Evolutionary conservation across 768 basidiomycete species (phyloP).

Genomic region (Tricholoma terreum): DNA sequence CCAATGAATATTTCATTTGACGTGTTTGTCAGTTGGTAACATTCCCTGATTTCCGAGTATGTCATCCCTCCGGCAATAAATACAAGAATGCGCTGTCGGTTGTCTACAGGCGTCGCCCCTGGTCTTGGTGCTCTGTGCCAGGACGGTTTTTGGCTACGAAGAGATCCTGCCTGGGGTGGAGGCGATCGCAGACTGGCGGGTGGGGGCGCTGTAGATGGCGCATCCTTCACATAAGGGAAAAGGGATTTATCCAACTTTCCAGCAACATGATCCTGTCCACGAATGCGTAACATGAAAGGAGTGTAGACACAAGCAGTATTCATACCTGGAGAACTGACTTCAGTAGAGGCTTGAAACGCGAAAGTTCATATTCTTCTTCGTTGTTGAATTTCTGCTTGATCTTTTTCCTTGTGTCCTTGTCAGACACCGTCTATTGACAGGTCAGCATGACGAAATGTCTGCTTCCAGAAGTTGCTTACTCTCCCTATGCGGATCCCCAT

Average conservation of each 20-base stretch:
- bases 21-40: constrained; percentile 71
- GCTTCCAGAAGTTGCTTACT: constrained; percentile 40
- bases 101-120: constrained; percentile 44
- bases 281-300: not conserved
- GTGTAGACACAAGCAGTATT: not conserved
- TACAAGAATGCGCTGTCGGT: constrained; percentile 76
- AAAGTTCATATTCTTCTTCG: constrained; percentile 98
- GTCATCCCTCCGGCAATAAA: constrained; percentile 96
- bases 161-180: constrained; percentile 62
- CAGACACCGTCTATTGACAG: constrained; percentile 55
- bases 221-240: constrained; percentile 91
- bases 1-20: constrained; percentile 91
- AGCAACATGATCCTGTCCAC: constrained; percentile 71
- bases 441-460: not conserved
- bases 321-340: constrained; percentile 79
- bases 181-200: constrained; percentile 46
- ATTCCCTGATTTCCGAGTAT: constrained; percentile 90
- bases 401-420: constrained; percentile 77
- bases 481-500: constrained; percentile 83
- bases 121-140: constrained; percentile 80
- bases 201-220: constrained; percentile 52
- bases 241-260: constrained; percentile 71
- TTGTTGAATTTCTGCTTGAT: constrained; percentile 68
- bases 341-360: constrained; percentile 84
- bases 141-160: constrained; percentile 85